Base-by-base conservation (phyloP, 352 stramenopile genomes). In the Phytopythium cucurbitacearum region DNA sequence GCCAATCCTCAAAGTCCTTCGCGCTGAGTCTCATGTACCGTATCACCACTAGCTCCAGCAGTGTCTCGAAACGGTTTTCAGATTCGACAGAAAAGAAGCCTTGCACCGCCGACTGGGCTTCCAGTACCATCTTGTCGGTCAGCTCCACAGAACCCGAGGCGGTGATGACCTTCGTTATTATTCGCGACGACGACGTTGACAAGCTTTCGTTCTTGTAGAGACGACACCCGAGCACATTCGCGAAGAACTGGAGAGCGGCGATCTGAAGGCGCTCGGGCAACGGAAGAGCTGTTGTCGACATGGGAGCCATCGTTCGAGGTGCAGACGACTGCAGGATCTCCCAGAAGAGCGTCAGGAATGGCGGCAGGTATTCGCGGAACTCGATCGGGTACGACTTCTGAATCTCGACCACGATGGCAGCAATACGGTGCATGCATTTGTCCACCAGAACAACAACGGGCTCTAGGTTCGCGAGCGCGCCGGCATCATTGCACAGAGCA, bases 321-420 rank as follows among this genome's bases (percentile, higher is more conserved):
- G 59, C 53, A 16, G 71, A 76, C 2, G 61, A 51, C 7, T 62
- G 61, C 32, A 87, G 53, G 0, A 85, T 55, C 38, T 75, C 74
- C 79, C 79, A 91, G 41, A 89, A 94, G 9, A 90, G 57, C 21
- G 55, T 55, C 13, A 90, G 58, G 55, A 85, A 91, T 53, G 75
- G 71, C 49, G 74, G 37, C 45, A 95, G 48, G 52, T 91, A 91
- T 21, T 82, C 70, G 16, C 85, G 82, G 53, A 93, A 95, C 67
- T 93, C 85, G 56, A 95, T 82, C 40, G 85, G 67, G 62, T 95
- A 90, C 55, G 77, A 67, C 40, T 90, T 86, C 51, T 95, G 85
- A 7, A 89, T 59, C 7, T 60, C 77, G 32, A 91, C 80, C 28
- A 92, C 67, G 40, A 91, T 76, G 3, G 48, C 65, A 0, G 85